Evolutionary conservation across 805 yeast species (phyloP).

Genomic region (Lipomyces chichibuensis): DNA sequence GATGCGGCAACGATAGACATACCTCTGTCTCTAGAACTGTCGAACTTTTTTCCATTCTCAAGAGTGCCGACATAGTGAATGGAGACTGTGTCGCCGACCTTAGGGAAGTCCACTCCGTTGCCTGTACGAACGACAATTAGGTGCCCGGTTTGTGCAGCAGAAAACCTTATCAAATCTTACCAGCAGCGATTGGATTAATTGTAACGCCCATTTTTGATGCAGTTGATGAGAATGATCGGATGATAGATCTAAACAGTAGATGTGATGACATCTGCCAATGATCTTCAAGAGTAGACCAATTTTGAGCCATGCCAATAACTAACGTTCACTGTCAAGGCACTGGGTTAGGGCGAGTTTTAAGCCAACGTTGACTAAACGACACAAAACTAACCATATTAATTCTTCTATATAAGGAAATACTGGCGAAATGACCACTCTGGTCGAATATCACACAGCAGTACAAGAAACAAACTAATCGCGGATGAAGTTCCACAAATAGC

Average conservation of each 20-base stretch:
- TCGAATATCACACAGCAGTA: neutral
- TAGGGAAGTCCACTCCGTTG: constrained; percentile 86
- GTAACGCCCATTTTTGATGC: constrained; percentile 46
- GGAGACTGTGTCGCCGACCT: constrained; percentile 83
- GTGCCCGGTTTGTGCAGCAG: neutral
- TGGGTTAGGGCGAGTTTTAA: too few relatives aligned
- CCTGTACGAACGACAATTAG: constrained; percentile 48
- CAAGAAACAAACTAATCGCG: neutral
- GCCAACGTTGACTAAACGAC: too few relatives aligned
- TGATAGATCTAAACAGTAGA: neutral
- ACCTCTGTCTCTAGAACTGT: constrained; percentile 89
- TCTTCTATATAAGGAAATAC: neutral
- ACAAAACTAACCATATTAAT: neutral
- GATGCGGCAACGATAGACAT: neutral
- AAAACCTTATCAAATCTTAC: constrained; percentile 35
- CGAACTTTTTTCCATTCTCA: constrained; percentile 94
- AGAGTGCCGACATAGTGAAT: constrained; percentile 96
- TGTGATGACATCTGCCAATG: constrained; percentile 16
- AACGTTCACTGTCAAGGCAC: too few relatives aligned
- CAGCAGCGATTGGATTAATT: constrained; percentile 45
- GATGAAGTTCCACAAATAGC: constrained; percentile 30
- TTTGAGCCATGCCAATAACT: neutral
- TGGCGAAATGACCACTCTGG: neutral
- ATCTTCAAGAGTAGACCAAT: neutral
- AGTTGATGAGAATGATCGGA: constrained; percentile 26